Evolutionary conservation across 2,329 filamentous ascomycete genomes (phyloP).

Genomic region (Talaromyces sp.): DNA sequence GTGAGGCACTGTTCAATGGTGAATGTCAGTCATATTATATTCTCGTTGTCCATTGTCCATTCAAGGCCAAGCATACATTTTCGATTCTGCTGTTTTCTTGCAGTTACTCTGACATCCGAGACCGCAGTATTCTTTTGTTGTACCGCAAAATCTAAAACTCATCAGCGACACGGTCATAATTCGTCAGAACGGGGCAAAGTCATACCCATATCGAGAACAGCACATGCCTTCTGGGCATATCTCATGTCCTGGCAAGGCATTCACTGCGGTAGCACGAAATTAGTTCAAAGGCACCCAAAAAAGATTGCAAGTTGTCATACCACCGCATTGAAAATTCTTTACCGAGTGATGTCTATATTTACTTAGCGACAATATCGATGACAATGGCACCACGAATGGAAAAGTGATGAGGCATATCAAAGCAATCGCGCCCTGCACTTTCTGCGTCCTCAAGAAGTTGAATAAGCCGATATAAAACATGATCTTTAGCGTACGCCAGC

Average conservation of each 20-base stretch:
- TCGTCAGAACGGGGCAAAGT: conserved; percentile 26
- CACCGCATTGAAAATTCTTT: conserved; percentile 17
- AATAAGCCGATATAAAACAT: conserved; percentile 16
- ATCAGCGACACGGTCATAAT: neutral
- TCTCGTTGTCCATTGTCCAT: neutral
- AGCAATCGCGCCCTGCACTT: conserved; percentile 19
- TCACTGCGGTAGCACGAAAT: conserved; percentile 1
- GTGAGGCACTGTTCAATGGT: neutral
- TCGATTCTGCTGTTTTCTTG: neutral
- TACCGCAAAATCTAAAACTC: conserved; percentile 19
- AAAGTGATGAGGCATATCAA: conserved; percentile 46
- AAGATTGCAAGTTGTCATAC: conserved; percentile 12
- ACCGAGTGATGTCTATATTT: conserved; percentile 34
- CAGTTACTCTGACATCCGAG: conserved; percentile 22
- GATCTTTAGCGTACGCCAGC: conserved; percentile 5
- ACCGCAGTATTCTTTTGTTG: conserved; percentile 21
- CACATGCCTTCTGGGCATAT: conserved; percentile 19
- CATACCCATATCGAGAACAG: conserved; percentile 22
- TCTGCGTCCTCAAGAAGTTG: conserved; percentile 17
- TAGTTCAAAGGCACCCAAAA: neutral
- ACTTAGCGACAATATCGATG: conserved; percentile 48
- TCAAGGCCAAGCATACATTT: neutral
- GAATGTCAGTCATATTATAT: neutral
- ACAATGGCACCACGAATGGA: conserved; percentile 25
- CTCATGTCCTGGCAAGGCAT: conserved; percentile 18